phyloP scores from a whole-genome alignment of 768 basidiomycete genomes.

The Leccinum variicolor region DNA sequence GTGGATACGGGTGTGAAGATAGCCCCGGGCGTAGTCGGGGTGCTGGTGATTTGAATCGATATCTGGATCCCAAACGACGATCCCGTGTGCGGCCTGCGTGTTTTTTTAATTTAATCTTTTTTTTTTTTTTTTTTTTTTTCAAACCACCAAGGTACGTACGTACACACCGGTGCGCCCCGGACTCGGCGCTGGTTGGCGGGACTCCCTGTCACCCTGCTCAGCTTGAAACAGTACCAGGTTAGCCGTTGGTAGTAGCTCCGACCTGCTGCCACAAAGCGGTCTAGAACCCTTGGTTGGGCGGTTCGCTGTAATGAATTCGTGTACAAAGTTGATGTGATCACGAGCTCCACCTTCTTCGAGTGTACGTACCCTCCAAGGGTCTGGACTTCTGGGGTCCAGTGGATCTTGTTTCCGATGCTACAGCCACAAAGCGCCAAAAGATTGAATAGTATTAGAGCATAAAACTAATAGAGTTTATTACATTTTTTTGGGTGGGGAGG shows the following conservation, averaged over 20 bases:
- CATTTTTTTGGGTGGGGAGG: background rate
- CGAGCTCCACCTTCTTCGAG: background rate
- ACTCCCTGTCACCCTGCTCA: background rate
- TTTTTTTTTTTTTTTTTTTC: background rate
- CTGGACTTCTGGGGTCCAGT: background rate
- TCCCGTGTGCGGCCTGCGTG: background rate
- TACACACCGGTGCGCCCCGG: background rate
- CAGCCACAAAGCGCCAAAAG: background rate
- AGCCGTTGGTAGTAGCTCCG: background rate
- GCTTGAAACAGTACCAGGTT: background rate
- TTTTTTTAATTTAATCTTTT: background rate
- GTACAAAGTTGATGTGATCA: background rate
- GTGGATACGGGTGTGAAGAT: background rate
- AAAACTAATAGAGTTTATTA: constrained; percentile 1
- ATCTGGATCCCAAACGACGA: background rate
- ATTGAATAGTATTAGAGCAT: background rate
- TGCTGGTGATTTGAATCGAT: background rate
- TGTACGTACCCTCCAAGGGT: background rate
- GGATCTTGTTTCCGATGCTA: background rate
- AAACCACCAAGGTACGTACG: background rate
- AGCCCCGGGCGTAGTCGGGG: background rate
- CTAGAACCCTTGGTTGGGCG: background rate
- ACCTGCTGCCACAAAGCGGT: background rate
- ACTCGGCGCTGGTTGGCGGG: background rate
- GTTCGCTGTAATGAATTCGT: background rate